Evolutionary conservation across 805 yeast species (phyloP), one percentile per base, ranked within the genome.

Genomic region (Myxozyma vanderwaltii): DNA sequence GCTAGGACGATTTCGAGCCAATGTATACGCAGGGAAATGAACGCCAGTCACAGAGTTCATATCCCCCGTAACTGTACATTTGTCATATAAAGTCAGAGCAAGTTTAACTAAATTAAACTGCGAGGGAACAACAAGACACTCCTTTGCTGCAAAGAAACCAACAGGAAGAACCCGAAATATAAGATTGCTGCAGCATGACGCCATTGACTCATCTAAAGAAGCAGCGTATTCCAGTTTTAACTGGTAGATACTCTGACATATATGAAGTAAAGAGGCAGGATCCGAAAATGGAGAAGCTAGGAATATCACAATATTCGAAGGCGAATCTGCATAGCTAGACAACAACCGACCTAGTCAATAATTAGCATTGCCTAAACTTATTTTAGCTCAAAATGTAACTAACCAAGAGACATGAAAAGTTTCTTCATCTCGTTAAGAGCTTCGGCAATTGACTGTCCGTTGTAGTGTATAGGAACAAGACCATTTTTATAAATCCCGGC

Each of bases 1-100:
- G 12, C 61, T 59, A 0, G 75, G 79, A 0, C 70, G 73, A 1
- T 66, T 61, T 8, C 73, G 68, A 1, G 77, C 74, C 4, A 76
- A 58, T 2, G 72, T 63, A 50, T 71, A 73, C 6, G 75, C 72
- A 2, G 72, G 75, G 33, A 33, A 58, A 27, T 55, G 63, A 27
- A 29, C 48, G 26, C 23, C 47, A n/a, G 24, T n/a, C 5, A 26
- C 36, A 0, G 54, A 24, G 15, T 47, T 24, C 15, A 38, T 38
- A 38, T 24, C 59, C n/a, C 39, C 54, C 2, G 38, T 13, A 19
- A 61, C 50, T 1, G 56, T 53, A 58, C 70, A 68, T 40, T 73
- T 67, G 50, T 71, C 70, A 56, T 76, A 75, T 1, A 71, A 52
- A 19, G 64, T 57, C 52, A 74, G 51, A 1, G 75, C 68, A 33